Evolutionary conservation across 2,329 filamentous ascomycete genomes (phyloP), one percentile per base, ranked within the genome.

Genomic region (Huntiella bhutanensis): DNA sequence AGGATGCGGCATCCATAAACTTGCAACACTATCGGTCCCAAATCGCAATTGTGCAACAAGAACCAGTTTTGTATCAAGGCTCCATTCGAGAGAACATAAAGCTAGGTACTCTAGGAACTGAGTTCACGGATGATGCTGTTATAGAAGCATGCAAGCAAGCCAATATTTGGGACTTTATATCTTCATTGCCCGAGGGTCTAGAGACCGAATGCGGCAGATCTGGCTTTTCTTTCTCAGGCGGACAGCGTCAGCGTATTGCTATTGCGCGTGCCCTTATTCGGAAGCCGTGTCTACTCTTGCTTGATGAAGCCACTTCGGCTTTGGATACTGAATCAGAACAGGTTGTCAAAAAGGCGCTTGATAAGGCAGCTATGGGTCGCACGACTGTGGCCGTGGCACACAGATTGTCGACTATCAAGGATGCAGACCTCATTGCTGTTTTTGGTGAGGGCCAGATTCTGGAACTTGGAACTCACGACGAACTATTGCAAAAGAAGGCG

Each of bases 251-350:
- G 57, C 73, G 78, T 16, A 70, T 83, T 33, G 78, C 80, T 6
- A 85, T 86, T 51, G 81, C 80, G 0, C 67, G 81, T 5, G 77
- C 77, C 8, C 75, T 85, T 22, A 67, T 85, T 45, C 73, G 77
- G 40, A 64, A 75, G 43, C 80, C 80, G 0, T 62, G 65, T 0
- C 72, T 86, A 2, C 61, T 86, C 3, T 70, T 86, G 4, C 64
- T 86, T 0, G 81, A 86, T 54, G 81, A 86, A 59, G 81, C 81
- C 1, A 86, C 81, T 0, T 64, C 61, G 15, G 64, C 65, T 0
- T 64, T 84, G 0, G 79, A 83, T 52, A 75, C 75, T 0, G 70
- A 78, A 54, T 75, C 70, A 0, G 80, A 83, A 56, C 71, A 69
- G 51, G 62, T 77, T 1, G 75, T 83, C 7, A 77, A 82, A 56